Conservation (phyloP, 2,329 filamentous ascomycete genomes). For the Hymenoscyphus fraxineus region DNA sequence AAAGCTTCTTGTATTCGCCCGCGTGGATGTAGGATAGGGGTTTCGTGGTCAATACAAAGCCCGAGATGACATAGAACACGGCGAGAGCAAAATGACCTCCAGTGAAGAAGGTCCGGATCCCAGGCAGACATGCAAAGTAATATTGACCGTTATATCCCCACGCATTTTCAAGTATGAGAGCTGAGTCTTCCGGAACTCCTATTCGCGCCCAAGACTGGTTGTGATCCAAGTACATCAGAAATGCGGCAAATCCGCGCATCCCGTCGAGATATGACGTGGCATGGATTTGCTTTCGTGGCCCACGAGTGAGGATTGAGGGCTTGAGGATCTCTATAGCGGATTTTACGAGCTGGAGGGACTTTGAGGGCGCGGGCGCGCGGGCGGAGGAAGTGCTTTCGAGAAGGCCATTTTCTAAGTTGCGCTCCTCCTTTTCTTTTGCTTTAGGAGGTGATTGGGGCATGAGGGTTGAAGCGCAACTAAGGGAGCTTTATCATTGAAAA, state of each 20-base stretch:
- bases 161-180: slow-evolving; percentile 12
- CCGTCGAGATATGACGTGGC: slow-evolving; percentile 44
- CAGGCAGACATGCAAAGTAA: slow-evolving; percentile 47
- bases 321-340: background rate
- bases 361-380: background rate
- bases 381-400: background rate
- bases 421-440: background rate
- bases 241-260: slow-evolving; percentile 43
- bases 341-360: background rate
- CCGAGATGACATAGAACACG: slow-evolving; percentile 49
- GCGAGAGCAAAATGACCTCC: slow-evolving; percentile 57
- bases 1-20: slow-evolving; percentile 30
- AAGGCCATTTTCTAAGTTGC: background rate
- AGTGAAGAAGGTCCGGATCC: slow-evolving; percentile 54
- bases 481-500: background rate
- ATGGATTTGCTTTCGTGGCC: slow-evolving; percentile 2
- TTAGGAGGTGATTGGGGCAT: background rate
- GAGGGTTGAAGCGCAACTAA: background rate
- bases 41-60: slow-evolving; percentile 44
- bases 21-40: slow-evolving; percentile 40
- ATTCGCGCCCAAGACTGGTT: slow-evolving; percentile 17
- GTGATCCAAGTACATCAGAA: slow-evolving; percentile 42
- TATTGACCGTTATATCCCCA: slow-evolving; percentile 16
- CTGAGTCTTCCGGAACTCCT: background rate
- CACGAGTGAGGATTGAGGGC: background rate